Evolutionary conservation across 129 eudicot species (phyloP), one percentile per base, ranked within the genome.

Genomic region (Heracleum sosnowskyi): DNA sequence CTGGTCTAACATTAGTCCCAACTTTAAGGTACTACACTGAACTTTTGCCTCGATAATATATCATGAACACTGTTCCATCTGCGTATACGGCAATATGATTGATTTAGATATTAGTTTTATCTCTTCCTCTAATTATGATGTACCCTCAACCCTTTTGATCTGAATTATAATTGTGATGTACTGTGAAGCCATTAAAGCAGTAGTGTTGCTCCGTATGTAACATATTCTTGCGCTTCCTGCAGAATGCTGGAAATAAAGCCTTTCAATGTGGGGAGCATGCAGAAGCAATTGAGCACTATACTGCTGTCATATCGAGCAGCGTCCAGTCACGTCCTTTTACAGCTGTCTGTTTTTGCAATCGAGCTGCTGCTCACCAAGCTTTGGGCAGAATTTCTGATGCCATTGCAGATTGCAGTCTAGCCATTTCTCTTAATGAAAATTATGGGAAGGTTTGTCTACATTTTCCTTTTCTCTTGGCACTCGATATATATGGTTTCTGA

Each of bases 301-400:
- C 92, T 36, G 78, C 86, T 47, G 98, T 96, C 40, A 90, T 95
- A 84, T 91, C 88, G 18, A 86, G 82, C 82, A 95, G 97, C 80
- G 78, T 85, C 15, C 93, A 95, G 46, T 91, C 97, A 49, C 92
- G 90, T 31, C 84, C 96, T 68, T 95, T 95, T 88, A 88, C 97
- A 78, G 97, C 98, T 74, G 89, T 92, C 66, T 95, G 98, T 79
- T 90, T 95, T 76, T 88, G 96, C 86, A 95, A 95, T 85, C 97
- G 97, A 77, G 98, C 98, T 78, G 98, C 98, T 83, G 97, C 98
- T 7, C 84, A 87, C 86, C 98, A 95, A 90, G 85, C 96, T 51
- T 57, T 90, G 76, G 90, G 92, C 40, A 92, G 86, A 90, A 77
- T 95, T 13, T 73, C 84, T 76, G 96, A 95, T 86, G 98, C 98